phyloP scores from a whole-genome alignment of 108 stramenopile genomes.

The Cyclotella choctawhatcheeana region DNA sequence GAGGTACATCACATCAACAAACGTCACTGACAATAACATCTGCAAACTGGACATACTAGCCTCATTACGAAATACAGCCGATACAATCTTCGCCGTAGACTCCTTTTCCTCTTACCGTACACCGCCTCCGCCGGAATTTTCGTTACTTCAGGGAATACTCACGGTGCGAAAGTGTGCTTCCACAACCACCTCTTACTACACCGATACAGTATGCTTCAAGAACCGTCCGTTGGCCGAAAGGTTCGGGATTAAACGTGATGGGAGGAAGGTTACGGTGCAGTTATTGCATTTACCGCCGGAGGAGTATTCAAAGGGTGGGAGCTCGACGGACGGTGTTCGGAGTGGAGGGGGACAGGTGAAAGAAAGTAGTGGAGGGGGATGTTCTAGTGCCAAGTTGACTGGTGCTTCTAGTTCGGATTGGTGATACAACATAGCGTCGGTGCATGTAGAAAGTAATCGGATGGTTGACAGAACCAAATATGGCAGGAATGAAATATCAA shows the following conservation, averaged over 20 bases:
- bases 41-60: slow-evolving; percentile 38
- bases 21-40: slow-evolving; percentile 3
- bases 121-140: slow-evolving; percentile 85
- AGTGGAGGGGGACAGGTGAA: slow-evolving; percentile 33
- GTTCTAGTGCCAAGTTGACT: slow-evolving; percentile 1
- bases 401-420: slow-evolving; percentile 13
- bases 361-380: slow-evolving; percentile 11
- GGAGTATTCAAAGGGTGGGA: slow-evolving; percentile 56
- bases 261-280: slow-evolving; percentile 77
- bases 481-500: too few species aligned
- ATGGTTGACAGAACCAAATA: too few species aligned
- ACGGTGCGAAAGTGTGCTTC: slow-evolving; percentile 68
- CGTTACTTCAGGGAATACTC: slow-evolving; percentile 75
- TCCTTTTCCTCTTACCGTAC: slow-evolving; percentile 48
- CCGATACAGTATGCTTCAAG: slow-evolving; percentile 63
- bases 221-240: slow-evolving; percentile 63
- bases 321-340: slow-evolving; percentile 37
- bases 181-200: slow-evolving; percentile 61
- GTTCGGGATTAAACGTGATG: slow-evolving; percentile 86
- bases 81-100: slow-evolving; percentile 39
- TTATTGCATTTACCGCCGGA: slow-evolving; percentile 87
- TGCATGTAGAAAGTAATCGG: too few species aligned
- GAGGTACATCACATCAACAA: slow-evolving; percentile 16
- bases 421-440: too few species aligned
- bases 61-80: slow-evolving; percentile 38